Conservation (phyloP, 139 green algal genomes). For the Chlamydomonas sphaeroides region DNA sequence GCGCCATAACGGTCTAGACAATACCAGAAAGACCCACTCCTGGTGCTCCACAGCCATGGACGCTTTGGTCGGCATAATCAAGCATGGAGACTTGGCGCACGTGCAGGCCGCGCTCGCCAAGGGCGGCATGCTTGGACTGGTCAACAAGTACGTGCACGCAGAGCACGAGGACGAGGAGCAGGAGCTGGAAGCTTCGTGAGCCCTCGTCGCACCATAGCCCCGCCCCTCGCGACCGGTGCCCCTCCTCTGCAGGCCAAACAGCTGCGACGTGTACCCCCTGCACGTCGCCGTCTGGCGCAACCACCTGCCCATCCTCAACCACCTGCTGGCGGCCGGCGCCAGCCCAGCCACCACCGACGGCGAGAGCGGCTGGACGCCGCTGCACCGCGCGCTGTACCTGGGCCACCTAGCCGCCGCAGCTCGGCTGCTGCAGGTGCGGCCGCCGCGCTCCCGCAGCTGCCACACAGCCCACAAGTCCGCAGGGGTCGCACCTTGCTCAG, state of each 20-base stretch:
- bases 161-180: too few species aligned
- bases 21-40: too few species aligned
- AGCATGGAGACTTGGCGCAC: constrained; percentile 25
- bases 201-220: too few species aligned
- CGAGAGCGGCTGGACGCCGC: constrained; percentile 81
- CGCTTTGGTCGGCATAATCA: constrained; percentile 38
- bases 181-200: too few species aligned
- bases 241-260: constrained; percentile 39
- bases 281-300: constrained; percentile 72
- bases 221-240: background rate
- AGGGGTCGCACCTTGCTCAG: too few species aligned
- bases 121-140: too few species aligned
- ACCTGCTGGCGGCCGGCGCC: constrained; percentile 65
- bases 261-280: constrained; percentile 46
- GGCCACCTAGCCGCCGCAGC: constrained; percentile 79
- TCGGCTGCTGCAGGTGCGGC: constrained; percentile 78
- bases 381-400: constrained; percentile 91
- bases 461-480: too few species aligned
- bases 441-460: too few species aligned
- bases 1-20: too few species aligned
- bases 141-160: constrained; percentile 55
- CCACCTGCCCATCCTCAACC: constrained; percentile 54
- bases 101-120: constrained; percentile 37
- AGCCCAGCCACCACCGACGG: constrained; percentile 58
- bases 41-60: background rate